phyloP scores from a whole-genome alignment of 352 stramenopile genomes.

The Peronospora belbahrii region DNA sequence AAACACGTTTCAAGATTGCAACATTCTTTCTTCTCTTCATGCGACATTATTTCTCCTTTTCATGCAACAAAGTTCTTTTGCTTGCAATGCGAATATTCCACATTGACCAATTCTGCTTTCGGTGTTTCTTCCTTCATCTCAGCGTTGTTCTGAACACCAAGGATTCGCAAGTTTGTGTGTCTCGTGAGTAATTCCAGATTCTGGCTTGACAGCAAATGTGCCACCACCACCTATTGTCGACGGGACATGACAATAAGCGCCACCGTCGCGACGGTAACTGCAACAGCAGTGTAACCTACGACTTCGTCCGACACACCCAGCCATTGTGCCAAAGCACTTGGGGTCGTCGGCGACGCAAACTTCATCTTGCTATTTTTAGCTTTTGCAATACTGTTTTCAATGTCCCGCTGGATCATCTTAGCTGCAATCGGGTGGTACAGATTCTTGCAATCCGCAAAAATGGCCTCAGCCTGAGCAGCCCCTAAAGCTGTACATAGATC shows the following conservation, averaged over 20 bases:
- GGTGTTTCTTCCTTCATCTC: slow-evolving; percentile 1
- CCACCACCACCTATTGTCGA: slow-evolving; percentile 9
- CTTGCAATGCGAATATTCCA: too few species aligned
- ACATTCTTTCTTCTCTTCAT: neutral
- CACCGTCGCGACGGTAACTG: slow-evolving; percentile 13
- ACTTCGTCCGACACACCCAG: slow-evolving; percentile 25
- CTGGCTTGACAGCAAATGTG: neutral
- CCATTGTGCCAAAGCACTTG: slow-evolving; percentile 23
- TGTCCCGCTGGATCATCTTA: slow-evolving; percentile 66
- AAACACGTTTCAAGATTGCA: neutral
- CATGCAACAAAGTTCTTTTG: neutral
- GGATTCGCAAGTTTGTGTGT: neutral
- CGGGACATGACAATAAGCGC: slow-evolving; percentile 17
- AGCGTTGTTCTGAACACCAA: neutral
- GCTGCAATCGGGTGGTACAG: slow-evolving; percentile 61
- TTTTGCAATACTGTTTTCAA: slow-evolving; percentile 34
- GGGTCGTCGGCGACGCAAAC: slow-evolving; percentile 23
- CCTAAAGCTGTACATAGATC: slow-evolving; percentile 42
- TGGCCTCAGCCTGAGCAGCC: slow-evolving; percentile 14
- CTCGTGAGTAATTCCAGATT: slow-evolving; percentile 2
- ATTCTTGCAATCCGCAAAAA: slow-evolving; percentile 48
- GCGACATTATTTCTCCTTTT: neutral
- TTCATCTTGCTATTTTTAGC: slow-evolving; percentile 26
- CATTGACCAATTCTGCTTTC: neutral
- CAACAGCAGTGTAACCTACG: slow-evolving; percentile 11